Percentiles rank a stretch among this genome's conserved stretches.
Conservation (phyloP, 192 early-diverging fungal genomes). For the Pecoramyces ruminantium region DNA sequence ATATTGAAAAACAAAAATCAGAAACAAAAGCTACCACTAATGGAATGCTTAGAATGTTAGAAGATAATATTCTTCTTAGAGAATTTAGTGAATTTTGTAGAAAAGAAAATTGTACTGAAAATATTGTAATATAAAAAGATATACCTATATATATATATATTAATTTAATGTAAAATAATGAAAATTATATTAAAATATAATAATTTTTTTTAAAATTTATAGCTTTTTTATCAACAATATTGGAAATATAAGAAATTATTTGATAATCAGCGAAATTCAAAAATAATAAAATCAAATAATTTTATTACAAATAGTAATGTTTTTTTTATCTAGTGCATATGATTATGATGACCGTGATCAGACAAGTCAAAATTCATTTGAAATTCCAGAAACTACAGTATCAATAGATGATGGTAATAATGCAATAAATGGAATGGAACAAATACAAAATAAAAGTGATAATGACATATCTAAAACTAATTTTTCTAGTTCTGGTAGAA, state of each 20-base stretch:
- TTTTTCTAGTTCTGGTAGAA: neutral
- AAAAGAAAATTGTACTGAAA: neutral
- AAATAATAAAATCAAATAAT: neutral
- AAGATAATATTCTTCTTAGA: neutral
- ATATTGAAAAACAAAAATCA: neutral
- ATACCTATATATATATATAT: neutral
- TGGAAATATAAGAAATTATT: neutral
- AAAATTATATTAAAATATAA: no score
- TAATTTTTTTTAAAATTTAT: neutral
- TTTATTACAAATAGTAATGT: neutral
- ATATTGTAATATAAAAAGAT: neutral
- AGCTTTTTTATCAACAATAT: neutral
- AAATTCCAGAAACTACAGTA: neutral
- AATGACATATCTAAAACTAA: neutral
- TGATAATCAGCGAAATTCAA: neutral
- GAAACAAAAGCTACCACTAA: neutral
- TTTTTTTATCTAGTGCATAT: neutral
- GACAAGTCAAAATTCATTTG: neutral
- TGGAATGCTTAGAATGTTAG: neutral
- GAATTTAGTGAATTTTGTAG: neutral
- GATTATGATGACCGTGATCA: neutral
- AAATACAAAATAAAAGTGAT: neutral
- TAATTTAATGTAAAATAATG: no score
- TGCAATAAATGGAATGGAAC: neutral
- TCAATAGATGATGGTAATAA: neutral